Conservation (phyloP, 129 eudicot genomes). For the Glebionis coronaria region DNA sequence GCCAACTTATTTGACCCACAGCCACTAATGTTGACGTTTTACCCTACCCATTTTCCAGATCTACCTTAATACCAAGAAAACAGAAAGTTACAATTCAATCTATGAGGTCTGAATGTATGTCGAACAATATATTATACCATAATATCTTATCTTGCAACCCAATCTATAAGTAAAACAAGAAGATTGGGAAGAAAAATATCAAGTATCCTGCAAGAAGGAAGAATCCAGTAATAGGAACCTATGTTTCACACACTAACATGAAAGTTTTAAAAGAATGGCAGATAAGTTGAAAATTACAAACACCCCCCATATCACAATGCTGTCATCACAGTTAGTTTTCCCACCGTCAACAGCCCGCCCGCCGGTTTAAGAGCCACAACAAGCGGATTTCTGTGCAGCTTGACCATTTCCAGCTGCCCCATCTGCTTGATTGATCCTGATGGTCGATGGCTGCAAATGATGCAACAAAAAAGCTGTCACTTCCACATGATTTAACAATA, state of each 20-base stretch:
- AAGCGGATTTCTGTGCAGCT: slow-evolving; percentile 43
- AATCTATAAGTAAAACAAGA: slow-evolving; percentile 10
- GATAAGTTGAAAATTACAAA: slow-evolving; percentile 34
- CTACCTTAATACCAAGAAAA: background rate
- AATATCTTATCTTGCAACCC: slow-evolving; percentile 13
- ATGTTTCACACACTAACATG: slow-evolving; percentile 37
- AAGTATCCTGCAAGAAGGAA: slow-evolving; percentile 24
- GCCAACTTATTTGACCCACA: too few species aligned
- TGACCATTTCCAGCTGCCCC: slow-evolving; percentile 32
- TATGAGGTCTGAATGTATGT: slow-evolving; percentile 1
- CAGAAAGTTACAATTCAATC: background rate
- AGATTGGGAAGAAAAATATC: slow-evolving; percentile 11
- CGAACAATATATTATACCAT: background rate
- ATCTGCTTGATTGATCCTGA: slow-evolving; percentile 40
- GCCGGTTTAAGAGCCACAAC: slow-evolving; percentile 39
- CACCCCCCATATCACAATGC: slow-evolving; percentile 9
- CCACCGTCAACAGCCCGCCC: too few species aligned
- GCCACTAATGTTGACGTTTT: background rate
- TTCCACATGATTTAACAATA: background rate
- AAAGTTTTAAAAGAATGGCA: slow-evolving; percentile 22
- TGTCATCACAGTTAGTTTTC: slow-evolving; percentile 29
- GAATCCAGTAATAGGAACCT: slow-evolving; percentile 24
- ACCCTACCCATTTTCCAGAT: background rate
- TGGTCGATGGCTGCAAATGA: slow-evolving; percentile 35
- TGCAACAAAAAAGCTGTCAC: background rate